Base-by-base conservation (phyloP, 139 green algal genomes). In the Zygnema cylindricum region DNA sequence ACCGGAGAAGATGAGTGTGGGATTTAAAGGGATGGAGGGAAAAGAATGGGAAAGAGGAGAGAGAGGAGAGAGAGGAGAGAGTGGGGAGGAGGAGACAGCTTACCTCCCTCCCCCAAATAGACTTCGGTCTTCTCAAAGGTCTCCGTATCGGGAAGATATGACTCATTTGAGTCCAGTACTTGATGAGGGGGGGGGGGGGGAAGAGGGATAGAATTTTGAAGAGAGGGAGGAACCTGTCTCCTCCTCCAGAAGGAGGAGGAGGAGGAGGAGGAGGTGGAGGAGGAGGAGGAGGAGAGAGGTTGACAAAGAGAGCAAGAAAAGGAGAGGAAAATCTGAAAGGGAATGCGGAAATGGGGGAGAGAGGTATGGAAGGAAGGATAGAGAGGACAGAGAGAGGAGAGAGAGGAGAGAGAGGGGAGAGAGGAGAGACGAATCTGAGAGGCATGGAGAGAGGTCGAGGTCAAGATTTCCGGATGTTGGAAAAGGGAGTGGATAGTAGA, bases 121-220 rank as follows among this genome's bases (percentile, higher is more conserved):
- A 43, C 38, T 43, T n/a, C 7, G 71, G 71, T 16, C 36, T 79
- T 23, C 71, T 43, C 21, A 7, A 41, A 79, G 71, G 16, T 79
- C 71, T 25, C 71, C 71, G 11, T 79, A 79, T 79, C 36, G 71
- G 3, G 71, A 79, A 54, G 71, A 79, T n/a, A 3, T 23, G 71
- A 7, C 49, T 25, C 49, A 63, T 63, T n/a, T 3, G 38, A 40
- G 71, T 7, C 71, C 36, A 43, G 36, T 40, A 16, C 16, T 16
- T 16, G 11, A n/a, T 41, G 71, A 43, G 16, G 3, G 71, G 16
- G 7, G 71, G 71, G 21, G 71, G 71, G 16, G 71, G 38, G 11
- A 7, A 40, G 7, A 79, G 21, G 21, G 71, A 79, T 25, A 7
- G 71, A 41, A 16, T 79, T 41, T 54, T 16, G 21, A 79, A 79